Evolutionary conservation across 345 rosid genomes (phyloP).

Genomic region (Salix dunnii): DNA sequence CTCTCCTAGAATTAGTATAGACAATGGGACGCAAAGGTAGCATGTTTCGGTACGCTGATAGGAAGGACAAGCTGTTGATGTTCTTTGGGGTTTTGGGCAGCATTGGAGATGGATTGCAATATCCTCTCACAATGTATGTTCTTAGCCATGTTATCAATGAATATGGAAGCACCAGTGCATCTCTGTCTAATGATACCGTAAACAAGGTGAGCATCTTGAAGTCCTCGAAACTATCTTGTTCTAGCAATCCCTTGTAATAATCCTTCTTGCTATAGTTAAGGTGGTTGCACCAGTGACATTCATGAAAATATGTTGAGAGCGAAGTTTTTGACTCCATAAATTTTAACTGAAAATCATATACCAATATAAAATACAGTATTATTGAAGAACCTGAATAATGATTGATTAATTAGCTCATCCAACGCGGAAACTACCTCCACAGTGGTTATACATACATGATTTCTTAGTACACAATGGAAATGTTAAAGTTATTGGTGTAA

Average conservation of each 20-base stretch:
- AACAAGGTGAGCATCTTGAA: constrained; percentile 35
- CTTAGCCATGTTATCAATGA: constrained; percentile 61
- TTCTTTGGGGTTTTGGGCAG: constrained; percentile 57
- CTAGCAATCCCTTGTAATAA: not conserved
- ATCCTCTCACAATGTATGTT: constrained; percentile 52
- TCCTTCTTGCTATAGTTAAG: too few relatives aligned
- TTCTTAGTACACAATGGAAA: too few relatives aligned
- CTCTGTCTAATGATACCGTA: constrained; percentile 37
- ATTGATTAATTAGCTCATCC: too few relatives aligned
- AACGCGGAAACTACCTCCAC: too few relatives aligned
- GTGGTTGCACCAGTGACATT: too few relatives aligned
- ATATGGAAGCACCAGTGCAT: constrained; percentile 33
- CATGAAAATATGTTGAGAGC: too few relatives aligned
- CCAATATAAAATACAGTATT: too few relatives aligned
- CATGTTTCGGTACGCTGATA: constrained; percentile 54
- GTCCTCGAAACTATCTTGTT: not conserved
- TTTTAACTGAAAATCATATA: too few relatives aligned
- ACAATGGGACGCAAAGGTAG: constrained; percentile 45
- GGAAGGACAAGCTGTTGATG: constrained; percentile 56
- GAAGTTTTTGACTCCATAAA: too few relatives aligned
- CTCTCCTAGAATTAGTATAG: not conserved
- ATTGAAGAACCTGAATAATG: too few relatives aligned
- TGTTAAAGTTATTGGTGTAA: too few relatives aligned
- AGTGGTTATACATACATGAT: too few relatives aligned
- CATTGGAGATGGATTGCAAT: constrained; percentile 69